Percentiles rank a stretch among this genome's conserved stretches.
These are phyloP conservation scores for Phytophthora crassamura DNA, from an alignment of 352 stramenopile species.

Conservation along the genomic window DNA sequence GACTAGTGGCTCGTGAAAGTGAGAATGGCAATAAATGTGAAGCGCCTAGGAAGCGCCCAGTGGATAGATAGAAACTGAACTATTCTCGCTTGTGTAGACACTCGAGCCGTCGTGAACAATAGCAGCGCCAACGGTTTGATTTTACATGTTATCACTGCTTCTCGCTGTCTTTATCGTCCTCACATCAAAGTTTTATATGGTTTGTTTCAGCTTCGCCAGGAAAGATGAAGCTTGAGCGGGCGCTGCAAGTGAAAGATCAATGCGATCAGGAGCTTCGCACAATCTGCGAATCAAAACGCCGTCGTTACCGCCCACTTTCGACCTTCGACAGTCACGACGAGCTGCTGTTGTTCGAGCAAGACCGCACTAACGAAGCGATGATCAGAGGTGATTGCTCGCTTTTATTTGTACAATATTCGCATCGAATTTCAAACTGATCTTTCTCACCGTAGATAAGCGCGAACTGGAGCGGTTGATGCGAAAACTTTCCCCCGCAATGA, in stretches of 20 bases:
- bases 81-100: too few relatives aligned
- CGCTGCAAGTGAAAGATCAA: slow-evolving; percentile 56
- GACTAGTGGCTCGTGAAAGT: neutral
- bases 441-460: slow-evolving; percentile 47
- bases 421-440: slow-evolving; percentile 4
- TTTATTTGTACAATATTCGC: neutral
- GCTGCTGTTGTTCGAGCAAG: slow-evolving; percentile 41
- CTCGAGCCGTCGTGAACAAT: neutral
- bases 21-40: neutral
- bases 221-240: slow-evolving; percentile 61
- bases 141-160: neutral
- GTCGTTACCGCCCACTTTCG: slow-evolving; percentile 20
- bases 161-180: neutral
- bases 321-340: slow-evolving; percentile 28
- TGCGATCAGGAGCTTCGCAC: slow-evolving; percentile 59
- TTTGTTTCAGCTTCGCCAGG: slow-evolving; percentile 11
- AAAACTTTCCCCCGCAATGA: slow-evolving; percentile 69
- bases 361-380: slow-evolving; percentile 46
- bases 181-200: neutral
- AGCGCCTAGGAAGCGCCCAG: too few relatives aligned
- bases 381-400: slow-evolving; percentile 36
- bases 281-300: slow-evolving; percentile 52
- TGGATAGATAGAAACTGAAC: too few relatives aligned
- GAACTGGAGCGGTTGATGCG: slow-evolving; percentile 65
- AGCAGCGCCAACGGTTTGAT: neutral